A percentile compares a stretch with the other conserved stretches of the same genome.
Conservation (phyloP, 1,284 basidiomycete species). For the Hortiboletus rubellus region DNA sequence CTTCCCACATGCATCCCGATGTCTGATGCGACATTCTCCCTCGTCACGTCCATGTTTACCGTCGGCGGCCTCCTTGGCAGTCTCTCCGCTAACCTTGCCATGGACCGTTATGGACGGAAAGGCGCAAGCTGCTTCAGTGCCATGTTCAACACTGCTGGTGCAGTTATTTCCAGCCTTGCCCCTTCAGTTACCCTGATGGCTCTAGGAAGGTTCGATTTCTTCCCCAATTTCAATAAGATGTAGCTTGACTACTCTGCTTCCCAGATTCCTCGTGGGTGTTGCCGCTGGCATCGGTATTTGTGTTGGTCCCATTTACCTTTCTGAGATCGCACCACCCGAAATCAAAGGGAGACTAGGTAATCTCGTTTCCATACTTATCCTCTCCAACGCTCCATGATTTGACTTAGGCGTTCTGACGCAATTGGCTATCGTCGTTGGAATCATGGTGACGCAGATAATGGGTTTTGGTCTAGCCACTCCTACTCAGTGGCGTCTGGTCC, state of each 20-base stretch:
- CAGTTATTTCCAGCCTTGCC: slow-evolving; percentile 64
- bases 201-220: slow-evolving; percentile 59
- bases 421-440: slow-evolving; percentile 80
- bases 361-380: background rate
- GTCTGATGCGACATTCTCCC: slow-evolving; percentile 72
- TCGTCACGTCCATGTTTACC: slow-evolving; percentile 84
- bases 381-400: slow-evolving; percentile 13
- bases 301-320: slow-evolving; percentile 82
- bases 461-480: slow-evolving; percentile 66
- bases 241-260: slow-evolving; percentile 1
- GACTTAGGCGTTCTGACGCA: slow-evolving; percentile 81
- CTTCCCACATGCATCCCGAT: slow-evolving; percentile 75
- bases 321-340: slow-evolving; percentile 74
- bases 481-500: slow-evolving; percentile 72
- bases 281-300: slow-evolving; percentile 85
- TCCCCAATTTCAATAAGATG: background rate
- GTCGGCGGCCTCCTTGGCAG: slow-evolving; percentile 86
- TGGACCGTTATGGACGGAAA: slow-evolving; percentile 68
- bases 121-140: slow-evolving; percentile 63
- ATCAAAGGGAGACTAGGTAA: slow-evolving; percentile 74
- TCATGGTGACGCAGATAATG: slow-evolving; percentile 73
- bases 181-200: slow-evolving; percentile 57
- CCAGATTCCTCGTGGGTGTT: slow-evolving; percentile 75
- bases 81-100: slow-evolving; percentile 65
- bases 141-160: slow-evolving; percentile 58